Percentiles rank a stretch among this genome's conserved stretches.
These are phyloP conservation scores for Suaeda aralocaspica DNA, from an alignment of 148 eudicot genomes.

Conservation along the genomic window DNA sequence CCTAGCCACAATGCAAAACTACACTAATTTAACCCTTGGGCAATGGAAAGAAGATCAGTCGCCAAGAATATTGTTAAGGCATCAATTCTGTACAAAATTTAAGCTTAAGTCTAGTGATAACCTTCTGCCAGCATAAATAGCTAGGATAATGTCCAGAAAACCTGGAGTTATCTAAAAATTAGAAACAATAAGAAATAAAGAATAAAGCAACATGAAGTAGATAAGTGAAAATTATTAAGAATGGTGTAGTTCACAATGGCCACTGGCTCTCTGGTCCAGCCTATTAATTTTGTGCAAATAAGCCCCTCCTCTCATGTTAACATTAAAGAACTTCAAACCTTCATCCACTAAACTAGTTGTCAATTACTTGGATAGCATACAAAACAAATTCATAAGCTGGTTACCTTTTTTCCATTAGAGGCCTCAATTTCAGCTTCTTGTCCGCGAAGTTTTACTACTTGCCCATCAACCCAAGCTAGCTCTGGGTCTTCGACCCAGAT, in stretches of 20 bases:
- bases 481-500: constrained; percentile 81
- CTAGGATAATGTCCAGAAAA: neutral
- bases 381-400: constrained; percentile 1
- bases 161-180: neutral
- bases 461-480: constrained; percentile 76
- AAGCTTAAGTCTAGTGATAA: neutral
- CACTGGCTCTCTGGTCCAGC: neutral
- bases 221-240: neutral
- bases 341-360: neutral
- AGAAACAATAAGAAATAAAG: neutral
- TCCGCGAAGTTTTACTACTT: constrained; percentile 52
- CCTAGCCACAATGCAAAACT: neutral
- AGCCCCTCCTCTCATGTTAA: neutral
- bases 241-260: neutral
- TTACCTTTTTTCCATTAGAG: constrained; percentile 64
- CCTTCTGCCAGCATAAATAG: neutral
- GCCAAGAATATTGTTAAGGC: neutral
- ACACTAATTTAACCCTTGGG: neutral
- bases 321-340: neutral
- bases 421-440: constrained; percentile 62
- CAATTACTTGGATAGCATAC: constrained; percentile 2
- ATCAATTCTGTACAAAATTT: neutral
- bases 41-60: neutral
- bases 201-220: neutral
- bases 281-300: too few species aligned